Base-by-base conservation (phyloP, 306 rosid species). In the Cucumis cinereus region DNA sequence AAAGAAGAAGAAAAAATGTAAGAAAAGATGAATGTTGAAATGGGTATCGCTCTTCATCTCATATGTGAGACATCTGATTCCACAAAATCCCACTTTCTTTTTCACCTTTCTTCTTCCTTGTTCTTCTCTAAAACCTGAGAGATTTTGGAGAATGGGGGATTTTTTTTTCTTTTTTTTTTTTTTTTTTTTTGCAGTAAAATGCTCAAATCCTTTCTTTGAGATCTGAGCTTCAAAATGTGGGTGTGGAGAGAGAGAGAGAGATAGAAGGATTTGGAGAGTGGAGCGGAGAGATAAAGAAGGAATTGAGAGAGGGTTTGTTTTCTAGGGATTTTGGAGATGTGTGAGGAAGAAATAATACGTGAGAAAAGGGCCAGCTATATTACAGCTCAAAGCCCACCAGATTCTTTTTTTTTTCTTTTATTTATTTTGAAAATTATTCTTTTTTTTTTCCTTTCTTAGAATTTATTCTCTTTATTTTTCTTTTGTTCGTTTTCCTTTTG, bases 311-410 rank as follows among this genome's bases (percentile, higher is more conserved):
- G 63, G 84, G 64, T 74, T 76, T 54, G 79, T 45, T 85, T 60
- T 90, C 82, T 84, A 85, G 88, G 92, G 87, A 86, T 81, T 86
- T 86, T 84, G 86, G 90, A 89, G 90, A 26, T 56, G 88, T 82
- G 84, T 77, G 88, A 3, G 66, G 40, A 80, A 76, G 76, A 30
- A 82, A 81, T 77, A 87, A 52, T 60, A 74, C 74, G 75, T 59
- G 61, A 57, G n/a, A 78, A 80, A 77, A 67, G 90, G 87, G 79
- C 71, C 98, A 92, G 98, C 98, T 90, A 92, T 54, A 82, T 89
- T 88, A 89, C 93, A 93, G 97, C 97, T 93, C 93, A 85, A 89
- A 86, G 79, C 91, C 91, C 95, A 88, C 92, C 92, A 87, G 82
- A 57, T 60, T 62, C 74, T 56, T 49, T 79, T 38, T 23, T 55